These are phyloP conservation scores for Helichrysum umbraculigerum DNA, from an alignment of 129 eudicot species.

Conservation along the genomic window DNA sequence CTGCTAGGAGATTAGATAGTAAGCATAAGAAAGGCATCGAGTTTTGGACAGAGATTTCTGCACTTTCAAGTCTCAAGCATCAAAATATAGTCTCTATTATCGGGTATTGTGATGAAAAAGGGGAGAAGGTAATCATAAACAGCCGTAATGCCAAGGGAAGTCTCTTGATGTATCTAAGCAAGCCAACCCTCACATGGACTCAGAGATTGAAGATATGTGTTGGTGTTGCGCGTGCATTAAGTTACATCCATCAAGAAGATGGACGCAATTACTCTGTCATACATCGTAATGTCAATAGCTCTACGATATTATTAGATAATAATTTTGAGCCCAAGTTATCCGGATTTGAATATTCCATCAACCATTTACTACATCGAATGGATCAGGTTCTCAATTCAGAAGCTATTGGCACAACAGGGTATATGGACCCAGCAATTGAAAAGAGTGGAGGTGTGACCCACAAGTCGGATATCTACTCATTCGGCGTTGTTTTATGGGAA, in stretches of 20 bases:
- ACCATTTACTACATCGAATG: background rate
- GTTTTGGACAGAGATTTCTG: background rate
- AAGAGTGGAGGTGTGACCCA: too few species aligned
- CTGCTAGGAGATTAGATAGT: too few species aligned
- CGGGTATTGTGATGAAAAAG: conserved; percentile 2
- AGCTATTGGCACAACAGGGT: background rate
- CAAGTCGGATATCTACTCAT: too few species aligned
- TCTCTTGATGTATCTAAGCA: background rate
- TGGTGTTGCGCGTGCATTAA: too few species aligned
- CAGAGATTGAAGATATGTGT: too few species aligned
- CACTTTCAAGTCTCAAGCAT: background rate
- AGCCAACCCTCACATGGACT: too few species aligned
- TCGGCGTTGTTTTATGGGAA: too few species aligned
- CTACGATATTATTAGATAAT: too few species aligned
- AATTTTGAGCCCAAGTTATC: too few species aligned
- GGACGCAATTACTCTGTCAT: too few species aligned
- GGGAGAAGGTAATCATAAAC: background rate
- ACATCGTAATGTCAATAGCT: too few species aligned
- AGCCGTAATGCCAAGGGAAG: background rate
- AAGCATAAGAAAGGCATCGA: background rate
- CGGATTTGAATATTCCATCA: background rate
- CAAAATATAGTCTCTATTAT: background rate
- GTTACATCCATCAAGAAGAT: background rate
- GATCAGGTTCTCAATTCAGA: background rate
- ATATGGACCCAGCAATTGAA: background rate